Conservation (phyloP, 345 rosid species). For the Sonneratia caseolaris region DNA sequence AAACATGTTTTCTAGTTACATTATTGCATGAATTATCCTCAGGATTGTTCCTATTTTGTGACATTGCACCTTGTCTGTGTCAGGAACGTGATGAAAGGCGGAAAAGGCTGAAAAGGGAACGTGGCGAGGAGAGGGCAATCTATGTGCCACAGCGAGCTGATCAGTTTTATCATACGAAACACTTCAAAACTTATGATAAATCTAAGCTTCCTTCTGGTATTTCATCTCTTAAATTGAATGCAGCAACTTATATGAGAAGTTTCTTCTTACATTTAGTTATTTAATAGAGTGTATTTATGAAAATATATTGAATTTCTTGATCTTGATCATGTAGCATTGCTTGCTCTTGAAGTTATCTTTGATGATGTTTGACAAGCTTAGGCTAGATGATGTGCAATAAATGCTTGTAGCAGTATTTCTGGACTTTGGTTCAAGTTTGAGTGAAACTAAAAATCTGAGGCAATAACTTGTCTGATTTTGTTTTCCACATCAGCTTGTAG, state of each 20-base stretch:
- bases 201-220: conserved; percentile 82
- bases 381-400: not conserved
- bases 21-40: not conserved
- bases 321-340: not conserved
- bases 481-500: too few relatives aligned
- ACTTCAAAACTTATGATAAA: conserved; percentile 47
- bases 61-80: conserved; percentile 2
- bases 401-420: not conserved
- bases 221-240: conserved; percentile 15
- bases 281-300: not conserved
- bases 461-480: too few relatives aligned
- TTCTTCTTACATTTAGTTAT: too few relatives aligned
- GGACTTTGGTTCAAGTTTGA: not conserved
- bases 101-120: conserved; percentile 57
- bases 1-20: not conserved
- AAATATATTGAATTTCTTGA: not conserved
- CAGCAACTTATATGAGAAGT: too few relatives aligned
- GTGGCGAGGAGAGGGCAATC: conserved; percentile 42
- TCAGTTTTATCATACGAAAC: conserved; percentile 35
- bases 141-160: conserved; percentile 47
- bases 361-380: not conserved
- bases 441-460: not conserved
- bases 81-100: conserved; percentile 98
- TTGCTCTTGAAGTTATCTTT: not conserved
- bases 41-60: not conserved